Conservation (phyloP, 192 early-diverging fungal genomes). For the Neocallimastix lanati region DNA sequence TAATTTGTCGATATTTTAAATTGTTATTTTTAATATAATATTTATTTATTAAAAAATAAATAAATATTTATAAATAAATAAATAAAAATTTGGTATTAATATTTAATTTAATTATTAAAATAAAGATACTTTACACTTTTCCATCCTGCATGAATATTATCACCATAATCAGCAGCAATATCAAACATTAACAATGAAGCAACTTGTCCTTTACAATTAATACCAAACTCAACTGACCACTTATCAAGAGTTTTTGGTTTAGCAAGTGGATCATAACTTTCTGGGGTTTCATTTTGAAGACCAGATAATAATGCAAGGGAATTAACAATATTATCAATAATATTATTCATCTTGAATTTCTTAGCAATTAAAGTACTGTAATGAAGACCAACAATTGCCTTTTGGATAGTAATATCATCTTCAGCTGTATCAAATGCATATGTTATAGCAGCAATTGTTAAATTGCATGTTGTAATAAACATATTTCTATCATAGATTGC, state of each 20-base stretch:
- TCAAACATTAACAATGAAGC: slow-evolving; percentile 76
- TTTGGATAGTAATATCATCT: slow-evolving; percentile 56
- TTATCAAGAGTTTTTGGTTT: slow-evolving; percentile 12
- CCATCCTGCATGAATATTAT: slow-evolving; percentile 50
- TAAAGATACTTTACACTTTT: slow-evolving; percentile 29
- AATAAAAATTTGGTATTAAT: slow-evolving; percentile 4
- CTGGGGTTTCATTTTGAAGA: slow-evolving; percentile 11
- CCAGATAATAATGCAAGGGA: slow-evolving; percentile 59
- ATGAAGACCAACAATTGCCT: slow-evolving; percentile 61
- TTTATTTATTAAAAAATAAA: no score
- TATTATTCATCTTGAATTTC: slow-evolving; percentile 47
- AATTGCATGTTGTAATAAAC: slow-evolving; percentile 53
- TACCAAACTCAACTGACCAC: slow-evolving; percentile 67
- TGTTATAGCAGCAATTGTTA: slow-evolving; percentile 54
- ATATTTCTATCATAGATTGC: slow-evolving; percentile 60
- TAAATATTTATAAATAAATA: not conserved
- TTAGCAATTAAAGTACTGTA: slow-evolving; percentile 53
- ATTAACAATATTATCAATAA: slow-evolving; percentile 62
- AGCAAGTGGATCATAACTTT: not conserved
- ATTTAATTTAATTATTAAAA: slow-evolving; percentile 4
- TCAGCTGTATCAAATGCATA: slow-evolving; percentile 71
- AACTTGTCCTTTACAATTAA: slow-evolving; percentile 73
- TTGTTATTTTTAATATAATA: no score
- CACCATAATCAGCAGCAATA: slow-evolving; percentile 44
- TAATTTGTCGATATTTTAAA: no score